phyloP scores from a whole-genome alignment of 306 rosid genomes.

The Prunus davidiana region DNA sequence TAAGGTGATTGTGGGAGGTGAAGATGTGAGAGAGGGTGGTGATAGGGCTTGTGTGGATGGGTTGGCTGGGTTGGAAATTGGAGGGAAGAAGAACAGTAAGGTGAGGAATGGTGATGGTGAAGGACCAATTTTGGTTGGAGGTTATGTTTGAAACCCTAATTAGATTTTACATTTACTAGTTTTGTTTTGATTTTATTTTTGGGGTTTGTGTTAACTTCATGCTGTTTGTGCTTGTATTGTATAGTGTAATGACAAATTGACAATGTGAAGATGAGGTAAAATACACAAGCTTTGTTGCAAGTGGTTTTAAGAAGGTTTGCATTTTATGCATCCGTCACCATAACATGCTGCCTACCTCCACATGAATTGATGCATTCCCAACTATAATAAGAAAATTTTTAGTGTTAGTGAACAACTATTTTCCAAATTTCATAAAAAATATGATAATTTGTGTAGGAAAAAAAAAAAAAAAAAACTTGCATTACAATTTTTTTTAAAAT shows the following conservation, averaged over 20 bases:
- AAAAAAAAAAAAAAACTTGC: too few species aligned
- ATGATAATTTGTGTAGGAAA: too few species aligned
- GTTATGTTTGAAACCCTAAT: slow-evolving; percentile 37
- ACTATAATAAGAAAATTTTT: too few species aligned
- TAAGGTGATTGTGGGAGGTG: slow-evolving; percentile 43
- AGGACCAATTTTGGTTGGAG: slow-evolving; percentile 55
- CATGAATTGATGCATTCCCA: too few species aligned
- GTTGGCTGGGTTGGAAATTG: slow-evolving; percentile 47
- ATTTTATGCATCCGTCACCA: too few species aligned
- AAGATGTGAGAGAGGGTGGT: slow-evolving; percentile 28
- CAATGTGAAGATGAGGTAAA: background rate
- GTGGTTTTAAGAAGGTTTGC: too few species aligned
- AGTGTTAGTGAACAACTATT: too few species aligned
- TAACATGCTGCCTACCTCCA: too few species aligned
- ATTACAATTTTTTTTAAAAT: too few species aligned
- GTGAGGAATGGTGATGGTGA: slow-evolving; percentile 26
- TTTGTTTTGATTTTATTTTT: too few species aligned
- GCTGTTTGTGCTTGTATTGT: background rate
- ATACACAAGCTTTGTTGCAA: background rate
- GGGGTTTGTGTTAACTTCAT: background rate
- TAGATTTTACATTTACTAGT: background rate
- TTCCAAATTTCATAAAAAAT: too few species aligned
- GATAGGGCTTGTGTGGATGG: slow-evolving; percentile 60
- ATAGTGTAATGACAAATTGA: background rate
- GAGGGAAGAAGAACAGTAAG: slow-evolving; percentile 30